Evolutionary conservation across 1,139 yeast genomes (phyloP).

Genomic region (Yamadazyma sp.): DNA sequence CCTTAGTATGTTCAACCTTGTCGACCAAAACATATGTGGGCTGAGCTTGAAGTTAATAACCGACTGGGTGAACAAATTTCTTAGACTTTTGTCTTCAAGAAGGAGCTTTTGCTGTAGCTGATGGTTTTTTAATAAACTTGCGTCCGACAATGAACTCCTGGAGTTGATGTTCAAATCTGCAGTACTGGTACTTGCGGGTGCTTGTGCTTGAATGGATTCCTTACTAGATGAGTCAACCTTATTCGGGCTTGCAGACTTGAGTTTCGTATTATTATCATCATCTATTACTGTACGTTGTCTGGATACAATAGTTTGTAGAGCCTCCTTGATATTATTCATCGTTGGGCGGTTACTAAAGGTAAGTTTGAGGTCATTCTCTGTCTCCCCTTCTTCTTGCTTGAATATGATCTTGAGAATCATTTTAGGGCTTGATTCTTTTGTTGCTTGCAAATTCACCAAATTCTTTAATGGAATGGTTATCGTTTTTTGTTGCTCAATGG

Average conservation of each 20-base stretch:
- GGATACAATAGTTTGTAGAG: slow-evolving; percentile 70
- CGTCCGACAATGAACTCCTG: slow-evolving; percentile 33
- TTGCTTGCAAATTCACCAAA: slow-evolving; percentile 66
- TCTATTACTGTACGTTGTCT: slow-evolving; percentile 56
- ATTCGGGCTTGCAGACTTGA: slow-evolving; percentile 19
- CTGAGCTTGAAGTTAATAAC: slow-evolving; percentile 79
- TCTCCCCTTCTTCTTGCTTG: slow-evolving; percentile 29
- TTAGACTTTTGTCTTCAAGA: slow-evolving; percentile 66
- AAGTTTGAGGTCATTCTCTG: slow-evolving; percentile 49
- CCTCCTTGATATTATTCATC: slow-evolving; percentile 71
- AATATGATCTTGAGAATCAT: slow-evolving; percentile 65
- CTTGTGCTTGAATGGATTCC: slow-evolving; percentile 8
- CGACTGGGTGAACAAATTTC: slow-evolving; percentile 81
- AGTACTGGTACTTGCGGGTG: slow-evolving; percentile 8
- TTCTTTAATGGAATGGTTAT: slow-evolving; percentile 53
- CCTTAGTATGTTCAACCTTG: slow-evolving; percentile 74
- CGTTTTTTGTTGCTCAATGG: slow-evolving; percentile 57
- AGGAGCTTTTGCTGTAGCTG: slow-evolving; percentile 78
- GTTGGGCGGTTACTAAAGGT: slow-evolving; percentile 71
- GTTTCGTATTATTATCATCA: slow-evolving; percentile 21
- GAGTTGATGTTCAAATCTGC: slow-evolving; percentile 12
- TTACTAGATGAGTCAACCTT: slow-evolving; percentile 13
- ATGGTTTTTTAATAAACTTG: slow-evolving; percentile 59
- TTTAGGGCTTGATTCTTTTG: slow-evolving; percentile 68
- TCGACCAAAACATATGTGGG: slow-evolving; percentile 85